phyloP scores from a whole-genome alignment of 176 grass and related monocot genomes.

The sorghum (Sorghum bicolor) region DNA sequence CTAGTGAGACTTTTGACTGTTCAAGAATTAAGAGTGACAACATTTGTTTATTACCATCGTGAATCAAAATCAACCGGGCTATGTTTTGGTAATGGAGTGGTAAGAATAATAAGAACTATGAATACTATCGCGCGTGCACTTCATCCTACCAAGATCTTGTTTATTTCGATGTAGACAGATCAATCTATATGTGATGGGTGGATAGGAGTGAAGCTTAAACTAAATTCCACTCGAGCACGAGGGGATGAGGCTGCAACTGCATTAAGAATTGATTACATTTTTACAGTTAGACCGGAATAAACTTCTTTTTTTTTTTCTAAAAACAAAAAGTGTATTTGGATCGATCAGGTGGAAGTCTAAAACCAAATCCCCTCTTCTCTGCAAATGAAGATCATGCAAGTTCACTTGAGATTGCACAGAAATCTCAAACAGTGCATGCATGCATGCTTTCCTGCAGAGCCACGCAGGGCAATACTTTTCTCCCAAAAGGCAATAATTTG shows the following conservation, averaged over 20 bases:
- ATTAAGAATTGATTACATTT: no score
- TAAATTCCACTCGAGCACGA: no score
- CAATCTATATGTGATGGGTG: no score
- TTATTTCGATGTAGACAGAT: no score
- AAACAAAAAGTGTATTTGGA: not conserved
- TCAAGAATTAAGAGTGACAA: not conserved
- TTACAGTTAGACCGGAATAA: no score
- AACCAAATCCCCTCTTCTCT: not conserved
- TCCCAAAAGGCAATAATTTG: constrained; percentile 25
- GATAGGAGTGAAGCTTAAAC: no score
- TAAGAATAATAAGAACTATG: not conserved
- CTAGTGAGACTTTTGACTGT: constrained; percentile 13
- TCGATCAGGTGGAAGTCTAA: not conserved
- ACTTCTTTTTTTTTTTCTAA: no score
- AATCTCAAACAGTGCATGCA: not conserved
- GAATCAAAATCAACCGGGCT: not conserved
- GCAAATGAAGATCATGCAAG: not conserved
- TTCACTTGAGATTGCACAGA: not conserved
- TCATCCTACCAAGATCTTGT: no score
- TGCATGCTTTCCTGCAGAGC: not conserved
- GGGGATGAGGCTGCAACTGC: no score
- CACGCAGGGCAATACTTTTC: not conserved
- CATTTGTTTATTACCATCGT: not conserved
- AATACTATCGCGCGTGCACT: no score
- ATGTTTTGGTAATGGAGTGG: not conserved